These are phyloP conservation scores for Panicum hallii DNA, from an alignment of 202 grass and related monocot genomes.

Conservation along the genomic window DNA sequence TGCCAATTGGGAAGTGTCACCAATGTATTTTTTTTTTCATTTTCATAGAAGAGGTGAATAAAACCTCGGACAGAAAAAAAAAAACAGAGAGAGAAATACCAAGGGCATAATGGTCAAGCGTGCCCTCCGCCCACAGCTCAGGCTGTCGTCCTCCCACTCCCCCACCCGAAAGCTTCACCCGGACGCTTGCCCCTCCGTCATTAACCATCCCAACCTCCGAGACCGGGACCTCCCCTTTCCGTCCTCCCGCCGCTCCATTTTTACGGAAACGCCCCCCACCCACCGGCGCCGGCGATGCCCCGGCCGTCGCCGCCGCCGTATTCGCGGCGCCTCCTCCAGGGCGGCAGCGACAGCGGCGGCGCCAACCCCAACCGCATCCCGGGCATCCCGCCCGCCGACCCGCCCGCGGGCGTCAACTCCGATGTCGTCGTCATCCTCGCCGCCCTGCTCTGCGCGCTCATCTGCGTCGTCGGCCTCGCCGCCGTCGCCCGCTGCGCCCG, in stretches of 20 bases:
- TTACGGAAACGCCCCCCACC: conserved; percentile 11
- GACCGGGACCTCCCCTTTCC: conserved; percentile 24
- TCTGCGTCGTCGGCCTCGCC: conserved; percentile 80
- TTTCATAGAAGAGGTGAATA: neutral
- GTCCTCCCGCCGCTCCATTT: conserved; percentile 37
- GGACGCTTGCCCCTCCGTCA: conserved; percentile 32
- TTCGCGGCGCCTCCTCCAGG: conserved; percentile 61
- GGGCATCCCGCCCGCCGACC: conserved; percentile 55
- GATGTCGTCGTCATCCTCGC: conserved; percentile 89
- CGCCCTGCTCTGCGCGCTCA: conserved; percentile 79
- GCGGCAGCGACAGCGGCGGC: neutral
- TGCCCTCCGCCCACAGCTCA: neutral
- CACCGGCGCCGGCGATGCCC: conserved; percentile 48
- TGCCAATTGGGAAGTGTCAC: neutral
- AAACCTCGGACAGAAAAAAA: neutral
- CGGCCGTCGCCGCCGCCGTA: conserved; percentile 24
- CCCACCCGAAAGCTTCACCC: conserved; percentile 30
- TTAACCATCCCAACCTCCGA: conserved; percentile 47
- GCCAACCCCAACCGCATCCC: conserved; percentile 37
- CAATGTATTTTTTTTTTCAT: neutral
- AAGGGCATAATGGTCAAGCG: conserved; percentile 18
- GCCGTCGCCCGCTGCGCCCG: conserved; percentile 75
- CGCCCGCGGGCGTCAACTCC: conserved; percentile 53
- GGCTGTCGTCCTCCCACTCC: neutral
- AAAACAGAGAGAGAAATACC: neutral